phyloP scores from a whole-genome alignment of 495 filamentous ascomycete species.

The Bryoglossum gracile region DNA sequence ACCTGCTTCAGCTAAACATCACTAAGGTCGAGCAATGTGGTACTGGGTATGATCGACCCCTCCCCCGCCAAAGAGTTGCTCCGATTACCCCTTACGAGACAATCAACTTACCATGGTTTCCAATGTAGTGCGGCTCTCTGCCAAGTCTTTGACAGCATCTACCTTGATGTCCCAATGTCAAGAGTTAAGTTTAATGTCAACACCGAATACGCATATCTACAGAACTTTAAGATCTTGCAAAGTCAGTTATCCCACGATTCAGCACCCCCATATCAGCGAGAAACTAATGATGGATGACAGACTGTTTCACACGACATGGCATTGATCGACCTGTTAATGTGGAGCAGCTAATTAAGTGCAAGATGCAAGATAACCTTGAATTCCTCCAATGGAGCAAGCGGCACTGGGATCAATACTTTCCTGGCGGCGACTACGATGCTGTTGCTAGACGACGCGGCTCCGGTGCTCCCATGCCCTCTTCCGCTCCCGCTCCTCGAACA shows the following conservation, averaged over 20 bases:
- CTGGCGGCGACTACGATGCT: conserved; percentile 93
- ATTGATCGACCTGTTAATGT: conserved; percentile 86
- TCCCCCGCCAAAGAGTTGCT: conserved; percentile 26
- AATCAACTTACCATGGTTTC: conserved; percentile 7
- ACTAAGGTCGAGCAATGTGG: conserved; percentile 99
- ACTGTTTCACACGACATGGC: conserved; percentile 72
- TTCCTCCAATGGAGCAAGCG: conserved; percentile 95
- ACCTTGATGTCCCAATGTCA: conserved; percentile 90
- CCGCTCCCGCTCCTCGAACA: conserved; percentile 38
- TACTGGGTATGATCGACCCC: conserved; percentile 68
- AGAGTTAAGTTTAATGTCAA: conserved; percentile 98
- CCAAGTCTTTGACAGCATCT: conserved; percentile 97
- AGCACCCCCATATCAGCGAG: too few species aligned
- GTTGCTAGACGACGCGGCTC: conserved; percentile 74
- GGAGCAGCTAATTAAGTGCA: conserved; percentile 86
- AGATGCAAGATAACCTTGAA: conserved; percentile 99
- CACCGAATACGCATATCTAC: conserved; percentile 91
- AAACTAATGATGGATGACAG: too few species aligned
- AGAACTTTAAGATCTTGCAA: conserved; percentile 96
- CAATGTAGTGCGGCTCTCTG: conserved; percentile 80
- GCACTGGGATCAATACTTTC: conserved; percentile 98
- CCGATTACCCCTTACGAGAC: conserved; percentile 6
- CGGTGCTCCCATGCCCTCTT: conserved; percentile 47
- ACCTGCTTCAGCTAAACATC: conserved; percentile 91
- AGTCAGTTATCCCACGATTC: conserved; percentile 12